These are phyloP conservation scores for Fomitopsis schrenkii DNA, from an alignment of 1,284 basidiomycete species.

Conservation along the genomic window DNA sequence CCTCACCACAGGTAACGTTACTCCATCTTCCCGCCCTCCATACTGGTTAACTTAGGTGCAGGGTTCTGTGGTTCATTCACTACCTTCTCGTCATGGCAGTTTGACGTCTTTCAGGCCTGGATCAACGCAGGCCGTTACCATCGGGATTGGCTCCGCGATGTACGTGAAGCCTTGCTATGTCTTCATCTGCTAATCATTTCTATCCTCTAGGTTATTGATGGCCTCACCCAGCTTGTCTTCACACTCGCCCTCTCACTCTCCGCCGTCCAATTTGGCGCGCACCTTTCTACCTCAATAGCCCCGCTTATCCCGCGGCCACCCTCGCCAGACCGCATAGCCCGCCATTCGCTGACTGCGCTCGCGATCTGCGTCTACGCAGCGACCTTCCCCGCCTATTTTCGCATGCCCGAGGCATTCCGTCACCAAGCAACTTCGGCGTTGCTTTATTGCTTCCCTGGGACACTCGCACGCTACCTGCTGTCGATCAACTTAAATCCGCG, in stretches of 20 bases:
- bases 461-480: slow-evolving; percentile 81
- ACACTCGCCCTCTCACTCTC: slow-evolving; percentile 72
- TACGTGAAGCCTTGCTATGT: slow-evolving; percentile 36
- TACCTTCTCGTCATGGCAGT: slow-evolving; percentile 95
- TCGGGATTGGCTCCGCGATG: slow-evolving; percentile 75
- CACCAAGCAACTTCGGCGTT: slow-evolving; percentile 85
- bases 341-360: slow-evolving; percentile 43
- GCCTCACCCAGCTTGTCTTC: slow-evolving; percentile 76
- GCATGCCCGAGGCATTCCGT: slow-evolving; percentile 66
- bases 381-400: slow-evolving; percentile 76
- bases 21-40: neutral
- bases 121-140: slow-evolving; percentile 59
- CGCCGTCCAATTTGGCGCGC: slow-evolving; percentile 57
- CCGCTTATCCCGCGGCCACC: slow-evolving; percentile 37
- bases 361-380: slow-evolving; percentile 59
- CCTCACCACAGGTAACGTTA: slow-evolving; percentile 71
- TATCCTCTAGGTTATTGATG: slow-evolving; percentile 71
- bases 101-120: slow-evolving; percentile 86
- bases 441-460: slow-evolving; percentile 87
- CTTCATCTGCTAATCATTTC: neutral
- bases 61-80: slow-evolving; percentile 96
- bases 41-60: slow-evolving; percentile 21
- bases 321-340: slow-evolving; percentile 37
- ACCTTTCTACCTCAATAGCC: slow-evolving; percentile 42
- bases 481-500: slow-evolving; percentile 70